Conservation (phyloP, 2,329 filamentous ascomycete species). For the Lachnellula subtilissima region DNA sequence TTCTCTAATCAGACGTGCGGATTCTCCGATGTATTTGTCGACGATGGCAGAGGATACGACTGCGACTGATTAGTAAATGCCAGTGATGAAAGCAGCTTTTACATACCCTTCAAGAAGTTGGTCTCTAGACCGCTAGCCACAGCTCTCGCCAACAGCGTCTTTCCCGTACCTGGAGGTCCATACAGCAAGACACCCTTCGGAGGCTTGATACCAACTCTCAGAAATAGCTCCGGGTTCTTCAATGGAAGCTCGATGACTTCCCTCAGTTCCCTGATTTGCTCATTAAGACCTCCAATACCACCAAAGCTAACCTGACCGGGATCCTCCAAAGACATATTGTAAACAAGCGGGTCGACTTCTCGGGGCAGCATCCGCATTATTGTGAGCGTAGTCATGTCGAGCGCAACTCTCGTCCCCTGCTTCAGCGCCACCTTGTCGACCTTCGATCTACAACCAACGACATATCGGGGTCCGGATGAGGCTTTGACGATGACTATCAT, state of each 20-base stretch:
- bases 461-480: conserved; percentile 93
- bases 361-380: conserved; percentile 99
- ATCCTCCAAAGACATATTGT: conserved; percentile 99
- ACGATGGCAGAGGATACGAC: conserved; percentile 98
- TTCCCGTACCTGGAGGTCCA: conserved; percentile 92
- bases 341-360: conserved; percentile 96
- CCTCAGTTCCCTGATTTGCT: conserved; percentile 93
- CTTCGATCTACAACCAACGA: conserved; percentile 96
- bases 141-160: conserved; percentile 88
- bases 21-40: conserved; percentile 99
- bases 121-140: conserved; percentile 96
- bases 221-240: conserved; percentile 97
- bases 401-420: conserved; percentile 93
- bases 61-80: conserved; percentile 35
- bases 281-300: conserved; percentile 94
- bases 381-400: conserved; percentile 98
- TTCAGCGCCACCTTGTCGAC: conserved; percentile 97
- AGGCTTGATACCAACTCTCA: conserved; percentile 96
- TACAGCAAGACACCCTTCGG: conserved; percentile 97
- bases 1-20: conserved; percentile 90
- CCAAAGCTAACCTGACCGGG: conserved; percentile 97
- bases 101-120: conserved; percentile 90
- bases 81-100: conserved; percentile 6
- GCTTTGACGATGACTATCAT: conserved; percentile 90
- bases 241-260: conserved; percentile 97